These are phyloP conservation scores for Penicillium arizonense DNA, from an alignment of 495 filamentous ascomycete genomes.

Conservation along the genomic window DNA sequence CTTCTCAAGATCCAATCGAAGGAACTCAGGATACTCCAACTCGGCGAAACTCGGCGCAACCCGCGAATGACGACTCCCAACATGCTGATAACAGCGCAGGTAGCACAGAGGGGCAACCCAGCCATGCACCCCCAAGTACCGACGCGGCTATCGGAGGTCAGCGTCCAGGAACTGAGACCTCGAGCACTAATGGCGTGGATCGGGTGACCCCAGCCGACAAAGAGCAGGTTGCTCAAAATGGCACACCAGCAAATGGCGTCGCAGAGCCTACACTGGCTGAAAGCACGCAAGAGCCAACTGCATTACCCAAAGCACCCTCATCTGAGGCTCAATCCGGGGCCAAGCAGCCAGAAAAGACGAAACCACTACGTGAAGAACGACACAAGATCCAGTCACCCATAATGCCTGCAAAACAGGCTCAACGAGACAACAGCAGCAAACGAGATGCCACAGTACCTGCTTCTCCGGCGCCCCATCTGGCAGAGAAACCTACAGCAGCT, in stretches of 20 bases:
- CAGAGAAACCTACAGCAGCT: background rate
- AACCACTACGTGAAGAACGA: slow-evolving; percentile 9
- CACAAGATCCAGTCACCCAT: slow-evolving; percentile 18
- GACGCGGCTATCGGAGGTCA: background rate
- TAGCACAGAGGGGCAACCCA: background rate
- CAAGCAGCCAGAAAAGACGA: background rate
- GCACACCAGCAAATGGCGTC: background rate
- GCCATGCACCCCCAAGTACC: background rate
- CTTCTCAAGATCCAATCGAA: slow-evolving; percentile 14
- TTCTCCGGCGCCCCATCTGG: background rate
- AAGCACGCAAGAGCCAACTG: background rate
- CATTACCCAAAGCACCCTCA: slow-evolving; percentile 6
- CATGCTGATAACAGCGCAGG: slow-evolving; percentile 7
- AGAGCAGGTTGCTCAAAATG: background rate
- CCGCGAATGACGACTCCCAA: background rate
- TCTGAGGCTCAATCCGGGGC: slow-evolving; percentile 3
- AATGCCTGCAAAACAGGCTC: background rate
- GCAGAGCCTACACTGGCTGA: background rate
- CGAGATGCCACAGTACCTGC: background rate
- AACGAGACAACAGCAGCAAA: background rate
- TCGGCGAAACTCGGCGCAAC: slow-evolving; percentile 1
- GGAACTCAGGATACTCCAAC: background rate
- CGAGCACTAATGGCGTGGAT: background rate
- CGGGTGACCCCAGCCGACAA: background rate
- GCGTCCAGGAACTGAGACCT: background rate